These are phyloP conservation scores for Neopestalotiopsis sp. DNA, from an alignment of 2,329 filamentous ascomycete genomes.

Conservation along the genomic window DNA sequence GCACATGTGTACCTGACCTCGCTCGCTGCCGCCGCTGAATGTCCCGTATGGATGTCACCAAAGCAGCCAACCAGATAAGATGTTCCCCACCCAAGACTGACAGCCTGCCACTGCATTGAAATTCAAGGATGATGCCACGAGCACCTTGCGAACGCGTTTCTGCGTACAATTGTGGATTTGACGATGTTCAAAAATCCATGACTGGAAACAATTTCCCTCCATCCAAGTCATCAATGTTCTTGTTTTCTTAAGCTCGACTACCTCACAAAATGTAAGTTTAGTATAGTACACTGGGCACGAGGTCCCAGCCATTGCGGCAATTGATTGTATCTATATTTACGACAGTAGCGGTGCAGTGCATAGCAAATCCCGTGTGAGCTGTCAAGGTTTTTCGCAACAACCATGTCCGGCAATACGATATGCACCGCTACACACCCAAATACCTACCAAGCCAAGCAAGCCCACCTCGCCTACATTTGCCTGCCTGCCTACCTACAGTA, in stretches of 20 bases:
- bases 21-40: not conserved
- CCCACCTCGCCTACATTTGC: too few relatives aligned
- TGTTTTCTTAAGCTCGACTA: too few relatives aligned
- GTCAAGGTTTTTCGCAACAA: not conserved
- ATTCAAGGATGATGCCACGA: not conserved
- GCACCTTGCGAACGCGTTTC: too few relatives aligned
- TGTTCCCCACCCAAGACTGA: not conserved
- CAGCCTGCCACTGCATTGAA: not conserved
- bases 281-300: not conserved
- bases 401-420: not conserved
- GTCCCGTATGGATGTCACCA: constrained; percentile 1
- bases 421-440: not conserved
- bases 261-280: too few relatives aligned
- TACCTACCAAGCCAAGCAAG: not conserved
- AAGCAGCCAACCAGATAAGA: not conserved
- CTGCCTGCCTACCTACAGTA: too few relatives aligned
- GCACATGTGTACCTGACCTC: not conserved
- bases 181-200: too few relatives aligned
- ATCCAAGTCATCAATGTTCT: too few relatives aligned
- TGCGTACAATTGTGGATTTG: too few relatives aligned
- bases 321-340: too few relatives aligned
- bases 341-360: not conserved
- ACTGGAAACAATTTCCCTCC: too few relatives aligned
- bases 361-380: not conserved
- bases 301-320: not conserved